Evolutionary conservation across 306 rosid species (phyloP), one percentile per base, ranked within the genome.

Genomic region (Styphnolobium japonicum): DNA sequence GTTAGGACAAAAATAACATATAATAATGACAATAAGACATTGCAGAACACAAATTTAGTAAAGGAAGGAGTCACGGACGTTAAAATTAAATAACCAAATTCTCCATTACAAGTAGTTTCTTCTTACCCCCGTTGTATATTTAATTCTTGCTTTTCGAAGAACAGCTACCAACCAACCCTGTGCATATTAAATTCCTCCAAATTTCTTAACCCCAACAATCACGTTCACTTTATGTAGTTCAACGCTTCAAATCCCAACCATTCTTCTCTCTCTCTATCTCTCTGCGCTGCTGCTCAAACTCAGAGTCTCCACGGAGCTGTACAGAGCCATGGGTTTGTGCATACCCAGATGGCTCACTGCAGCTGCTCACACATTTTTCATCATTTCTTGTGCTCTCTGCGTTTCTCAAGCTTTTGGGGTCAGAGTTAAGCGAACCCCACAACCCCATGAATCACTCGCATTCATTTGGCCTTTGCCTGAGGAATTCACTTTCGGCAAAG

Each of bases 391-490:
- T 40, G 31, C 65, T 31, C 69, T 81, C n/a, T 81, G 62, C 57
- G 34, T 70, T 80, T 65, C 88, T 22, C 75, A 71, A 57, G 39
- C 85, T 76, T 11, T 71, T 0, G 85, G 29, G 4, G 18, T 4
- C 0, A 29, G 5, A 22, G 75, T 55, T 25, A 42, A 33, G 42
- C 76, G 77, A 40, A 66, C 6, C 6, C 57, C 89, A 1, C 79
- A 42, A 16, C 82, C 66, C 43, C 27, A 76, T 57, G 79, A 31
- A 3, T 77, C 93, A 1, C 86, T 82, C 10, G 77, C 97, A 0
- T 95, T 88, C 82, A 78, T 95, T 33, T 95, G 99, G 99, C 99
- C 99, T 71, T 79, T 93, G 25, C 99, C 99, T 8, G 78, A 85
- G 7, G 85, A 90, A 68, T 92, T 90, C 86, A 60, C 82, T 29